Evolutionary conservation across 805 yeast species (phyloP).

Genomic region (Sugiyamaella americana): DNA sequence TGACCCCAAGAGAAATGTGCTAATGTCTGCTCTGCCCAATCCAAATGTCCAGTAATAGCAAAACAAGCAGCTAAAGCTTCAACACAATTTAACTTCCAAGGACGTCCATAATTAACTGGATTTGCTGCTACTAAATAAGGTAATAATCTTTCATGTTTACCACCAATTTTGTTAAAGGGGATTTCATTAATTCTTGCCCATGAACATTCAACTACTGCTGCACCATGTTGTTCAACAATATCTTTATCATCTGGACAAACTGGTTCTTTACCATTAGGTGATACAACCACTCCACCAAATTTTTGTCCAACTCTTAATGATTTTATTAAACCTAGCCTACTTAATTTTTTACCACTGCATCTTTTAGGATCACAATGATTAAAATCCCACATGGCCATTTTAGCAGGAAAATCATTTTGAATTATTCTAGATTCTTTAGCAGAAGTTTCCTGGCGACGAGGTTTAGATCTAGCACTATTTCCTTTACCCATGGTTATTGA

Average conservation of each 20-base stretch:
- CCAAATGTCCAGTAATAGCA: constrained; percentile 84
- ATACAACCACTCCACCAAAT: constrained; percentile 81
- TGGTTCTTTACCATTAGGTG: constrained; percentile 86
- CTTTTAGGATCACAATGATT: constrained; percentile 98
- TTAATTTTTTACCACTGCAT: constrained; percentile 92
- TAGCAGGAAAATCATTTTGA: constrained; percentile 57
- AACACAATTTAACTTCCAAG: constrained; percentile 93
- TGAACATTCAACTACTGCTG: constrained; percentile 97
- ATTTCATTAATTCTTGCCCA: constrained; percentile 98
- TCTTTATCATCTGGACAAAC: constrained; percentile 84
- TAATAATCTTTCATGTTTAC: constrained; percentile 73
- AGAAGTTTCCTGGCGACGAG: not conserved
- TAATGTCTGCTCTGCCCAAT: constrained; percentile 78
- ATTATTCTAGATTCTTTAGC: not conserved
- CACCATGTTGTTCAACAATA: constrained; percentile 73
- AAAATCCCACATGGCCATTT: constrained; percentile 92
- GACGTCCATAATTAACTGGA: constrained; percentile 93
- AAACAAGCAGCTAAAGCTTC: constrained; percentile 97
- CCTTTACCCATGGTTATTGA: not conserved
- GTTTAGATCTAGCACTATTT: not conserved
- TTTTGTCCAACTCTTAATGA: constrained; percentile 86
- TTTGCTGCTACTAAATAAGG: constrained; percentile 96
- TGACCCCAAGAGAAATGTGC: constrained; percentile 89
- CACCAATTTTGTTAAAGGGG: constrained; percentile 92
- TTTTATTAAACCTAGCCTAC: constrained; percentile 76